Percentiles rank a stretch among this genome's conserved stretches.
phyloP scores from a whole-genome alignment of 345 rosid species.

The Acer negundo region DNA sequence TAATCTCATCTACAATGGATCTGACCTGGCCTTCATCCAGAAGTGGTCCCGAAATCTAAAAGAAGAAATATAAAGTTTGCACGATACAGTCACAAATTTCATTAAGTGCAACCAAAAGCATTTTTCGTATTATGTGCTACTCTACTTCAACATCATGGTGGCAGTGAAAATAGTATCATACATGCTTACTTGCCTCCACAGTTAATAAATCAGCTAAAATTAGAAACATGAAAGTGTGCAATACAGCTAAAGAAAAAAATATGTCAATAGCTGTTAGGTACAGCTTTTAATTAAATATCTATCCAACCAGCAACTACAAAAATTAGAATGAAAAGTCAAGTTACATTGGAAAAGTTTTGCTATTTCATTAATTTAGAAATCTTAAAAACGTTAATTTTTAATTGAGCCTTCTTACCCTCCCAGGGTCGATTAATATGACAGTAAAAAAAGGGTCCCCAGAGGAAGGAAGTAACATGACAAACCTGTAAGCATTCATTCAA shows the following conservation, averaged over 20 bases:
- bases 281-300: neutral
- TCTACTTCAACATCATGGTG: neutral
- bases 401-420: neutral
- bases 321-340: neutral
- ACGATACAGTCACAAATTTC: constrained; percentile 8
- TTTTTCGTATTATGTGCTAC: no score
- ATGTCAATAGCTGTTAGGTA: neutral
- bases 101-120: neutral
- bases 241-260: neutral
- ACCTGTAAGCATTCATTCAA: constrained; percentile 98
- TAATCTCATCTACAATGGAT: constrained; percentile 88
- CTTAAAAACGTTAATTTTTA: no score
- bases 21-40: constrained; percentile 87
- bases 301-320: neutral
- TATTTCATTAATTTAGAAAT: neutral
- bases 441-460: no score
- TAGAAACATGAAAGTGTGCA: neutral
- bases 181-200: neutral
- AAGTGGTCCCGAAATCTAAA: constrained; percentile 80
- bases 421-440: neutral
- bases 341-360: neutral
- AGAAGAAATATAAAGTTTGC: constrained; percentile 20
- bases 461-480: constrained; percentile 8
- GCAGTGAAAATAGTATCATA: neutral
- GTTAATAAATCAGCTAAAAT: neutral